These are phyloP conservation scores for Entophlyctis helioformis DNA, from an alignment of 192 early-diverging fungal species.

Conservation along the genomic window DNA sequence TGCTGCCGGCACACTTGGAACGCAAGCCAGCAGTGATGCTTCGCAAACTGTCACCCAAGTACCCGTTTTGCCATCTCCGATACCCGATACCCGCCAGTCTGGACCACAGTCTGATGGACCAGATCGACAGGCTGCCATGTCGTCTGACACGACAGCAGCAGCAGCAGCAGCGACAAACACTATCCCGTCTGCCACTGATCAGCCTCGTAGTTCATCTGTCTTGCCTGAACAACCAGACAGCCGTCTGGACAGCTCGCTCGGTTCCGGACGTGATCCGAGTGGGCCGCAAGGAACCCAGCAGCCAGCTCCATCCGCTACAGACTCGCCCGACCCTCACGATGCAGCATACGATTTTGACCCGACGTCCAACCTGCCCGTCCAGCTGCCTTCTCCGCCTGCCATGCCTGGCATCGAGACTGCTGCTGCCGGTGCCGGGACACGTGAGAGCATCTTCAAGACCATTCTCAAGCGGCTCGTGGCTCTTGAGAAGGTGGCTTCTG, in stretches of 20 bases:
- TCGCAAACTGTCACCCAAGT: no score
- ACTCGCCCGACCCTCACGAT: slow-evolving; percentile 2
- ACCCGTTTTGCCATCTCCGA: no score
- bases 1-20: not conserved
- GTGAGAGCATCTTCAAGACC: slow-evolving; percentile 82
- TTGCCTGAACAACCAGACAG: no score
- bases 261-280: not conserved
- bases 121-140: no score
- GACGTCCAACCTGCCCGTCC: slow-evolving; percentile 5
- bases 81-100: no score
- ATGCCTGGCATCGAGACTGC: slow-evolving; percentile 1
- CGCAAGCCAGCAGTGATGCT: not conserved
- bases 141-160: no score
- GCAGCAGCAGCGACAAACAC: no score
- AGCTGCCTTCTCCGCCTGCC: no score
- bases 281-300: not conserved
- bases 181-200: no score
- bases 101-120: no score
- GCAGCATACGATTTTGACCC: slow-evolving; percentile 7
- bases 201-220: no score
- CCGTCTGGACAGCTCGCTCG: not conserved
- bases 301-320: not conserved
- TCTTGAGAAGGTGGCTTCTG: no score
- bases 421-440: slow-evolving; percentile 26
- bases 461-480: slow-evolving; percentile 72